Conservation (phyloP, 495 filamentous ascomycete genomes). For the Trichoderma erinaceum region DNA sequence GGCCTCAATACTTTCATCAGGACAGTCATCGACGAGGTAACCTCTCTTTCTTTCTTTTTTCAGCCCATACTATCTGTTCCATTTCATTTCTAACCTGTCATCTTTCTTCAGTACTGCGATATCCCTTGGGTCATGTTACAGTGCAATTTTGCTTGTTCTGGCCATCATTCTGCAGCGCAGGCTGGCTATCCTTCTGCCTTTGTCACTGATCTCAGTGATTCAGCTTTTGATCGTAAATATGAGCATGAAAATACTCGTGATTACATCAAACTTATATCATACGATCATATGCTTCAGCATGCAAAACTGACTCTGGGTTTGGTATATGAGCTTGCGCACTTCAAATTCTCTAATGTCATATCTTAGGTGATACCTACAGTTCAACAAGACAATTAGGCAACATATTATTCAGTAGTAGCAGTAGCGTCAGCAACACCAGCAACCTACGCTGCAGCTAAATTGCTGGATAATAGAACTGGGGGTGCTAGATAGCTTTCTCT, state of each 20-base stretch:
- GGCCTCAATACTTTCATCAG: slow-evolving; percentile 89
- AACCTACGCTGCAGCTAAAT: no score
- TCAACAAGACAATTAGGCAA: no score
- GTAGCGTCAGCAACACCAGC: no score
- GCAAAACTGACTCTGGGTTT: slow-evolving; percentile 85
- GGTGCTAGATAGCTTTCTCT: no score
- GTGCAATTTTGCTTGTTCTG: slow-evolving; percentile 96
- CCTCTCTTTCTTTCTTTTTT: not conserved
- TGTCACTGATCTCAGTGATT: slow-evolving; percentile 96
- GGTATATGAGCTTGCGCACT: slow-evolving; percentile 79
- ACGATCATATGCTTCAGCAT: slow-evolving; percentile 97
- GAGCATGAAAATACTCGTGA: slow-evolving; percentile 76
- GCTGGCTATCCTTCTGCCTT: slow-evolving; percentile 94
- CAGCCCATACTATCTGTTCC: not conserved
- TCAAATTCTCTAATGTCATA: slow-evolving; percentile 37
- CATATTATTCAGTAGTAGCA: no score
- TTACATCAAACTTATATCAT: slow-evolving; percentile 78
- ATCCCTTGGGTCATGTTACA: slow-evolving; percentile 88
- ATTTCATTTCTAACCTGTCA: not conserved
- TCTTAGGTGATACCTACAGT: no score
- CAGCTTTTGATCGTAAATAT: slow-evolving; percentile 53
- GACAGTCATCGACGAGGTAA: slow-evolving; percentile 68
- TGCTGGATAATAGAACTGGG: no score
- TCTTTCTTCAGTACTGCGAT: slow-evolving; percentile 61
- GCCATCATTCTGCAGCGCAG: slow-evolving; percentile 93